These are phyloP conservation scores for Sordaria brevicollis DNA, from an alignment of 495 filamentous ascomycete genomes.

Conservation along the genomic window DNA sequence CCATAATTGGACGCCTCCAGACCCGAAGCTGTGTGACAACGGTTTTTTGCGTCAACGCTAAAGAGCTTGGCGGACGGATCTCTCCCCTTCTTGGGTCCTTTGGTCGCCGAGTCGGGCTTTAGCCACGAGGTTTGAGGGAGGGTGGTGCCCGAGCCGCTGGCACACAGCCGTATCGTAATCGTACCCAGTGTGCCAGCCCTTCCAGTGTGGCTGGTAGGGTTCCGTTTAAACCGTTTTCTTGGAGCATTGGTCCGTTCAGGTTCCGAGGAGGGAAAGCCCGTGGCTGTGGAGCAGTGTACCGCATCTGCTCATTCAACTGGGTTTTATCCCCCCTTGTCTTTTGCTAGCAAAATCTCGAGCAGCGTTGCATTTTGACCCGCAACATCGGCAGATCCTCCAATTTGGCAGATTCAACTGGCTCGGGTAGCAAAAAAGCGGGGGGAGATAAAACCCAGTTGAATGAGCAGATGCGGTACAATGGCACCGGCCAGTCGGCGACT, in stretches of 20 bases:
- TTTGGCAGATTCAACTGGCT: no score
- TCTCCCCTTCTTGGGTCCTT: constrained; percentile 18
- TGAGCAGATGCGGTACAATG: no score
- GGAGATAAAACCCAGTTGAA: no score
- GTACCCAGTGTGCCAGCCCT: neutral
- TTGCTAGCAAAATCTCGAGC: no score
- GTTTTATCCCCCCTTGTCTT: no score
- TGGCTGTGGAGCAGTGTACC: neutral
- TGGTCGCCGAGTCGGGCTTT: constrained; percentile 31
- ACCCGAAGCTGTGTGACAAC: constrained; percentile 29
- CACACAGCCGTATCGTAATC: neutral
- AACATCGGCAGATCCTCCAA: no score
- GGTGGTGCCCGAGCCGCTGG: constrained; percentile 23
- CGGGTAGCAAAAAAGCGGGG: no score
- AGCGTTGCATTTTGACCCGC: no score
- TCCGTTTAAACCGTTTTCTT: neutral
- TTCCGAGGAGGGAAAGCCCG: neutral
- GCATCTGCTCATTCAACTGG: no score
- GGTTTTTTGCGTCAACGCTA: constrained; percentile 31
- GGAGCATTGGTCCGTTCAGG: neutral
- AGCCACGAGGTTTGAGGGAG: constrained; percentile 21
- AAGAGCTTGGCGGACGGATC: constrained; percentile 13
- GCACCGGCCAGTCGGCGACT: neutral
- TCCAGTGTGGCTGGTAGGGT: neutral
- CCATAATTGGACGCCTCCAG: constrained; percentile 18